Conservation (phyloP, 2,329 filamentous ascomycete species). For the Phoma herbarum region DNA sequence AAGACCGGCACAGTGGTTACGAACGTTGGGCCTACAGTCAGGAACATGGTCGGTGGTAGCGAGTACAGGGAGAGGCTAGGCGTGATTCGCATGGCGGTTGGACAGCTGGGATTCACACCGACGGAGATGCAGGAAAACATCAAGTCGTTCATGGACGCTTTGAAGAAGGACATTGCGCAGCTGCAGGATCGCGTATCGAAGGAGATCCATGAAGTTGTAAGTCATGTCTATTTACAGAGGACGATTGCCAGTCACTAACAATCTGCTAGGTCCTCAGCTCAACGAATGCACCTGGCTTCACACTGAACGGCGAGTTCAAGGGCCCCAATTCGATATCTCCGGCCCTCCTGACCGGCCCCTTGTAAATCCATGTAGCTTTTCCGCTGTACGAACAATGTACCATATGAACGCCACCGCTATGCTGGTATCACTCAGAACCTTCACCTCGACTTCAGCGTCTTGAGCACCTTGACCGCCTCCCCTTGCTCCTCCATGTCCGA, state of each 20-base stretch:
- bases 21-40: slow-evolving; percentile 77
- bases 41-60: slow-evolving; percentile 82
- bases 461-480: slow-evolving; percentile 67
- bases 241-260: slow-evolving; percentile 46
- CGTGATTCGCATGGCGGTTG: slow-evolving; percentile 87
- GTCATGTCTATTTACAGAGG: slow-evolving; percentile 37
- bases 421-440: slow-evolving; percentile 34
- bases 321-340: slow-evolving; percentile 55
- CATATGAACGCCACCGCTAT: slow-evolving; percentile 60
- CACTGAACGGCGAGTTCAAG: slow-evolving; percentile 80
- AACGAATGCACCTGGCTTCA: slow-evolving; percentile 86
- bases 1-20: slow-evolving; percentile 90
- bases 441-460: slow-evolving; percentile 42
- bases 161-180: slow-evolving; percentile 79
- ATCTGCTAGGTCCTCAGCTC: slow-evolving; percentile 76
- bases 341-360: slow-evolving; percentile 49
- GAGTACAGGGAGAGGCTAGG: slow-evolving; percentile 88
- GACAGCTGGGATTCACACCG: slow-evolving; percentile 87
- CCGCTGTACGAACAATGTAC: slow-evolving; percentile 47
- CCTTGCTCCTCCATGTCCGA: slow-evolving; percentile 67
- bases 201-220: slow-evolving; percentile 74
- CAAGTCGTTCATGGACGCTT: slow-evolving; percentile 74
- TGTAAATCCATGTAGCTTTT: slow-evolving; percentile 39
- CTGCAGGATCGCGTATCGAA: slow-evolving; percentile 73
- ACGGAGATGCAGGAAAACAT: slow-evolving; percentile 87